Evolutionary conservation across 148 eudicot species (phyloP).

Genomic region (Vaccinium myrtillus): DNA sequence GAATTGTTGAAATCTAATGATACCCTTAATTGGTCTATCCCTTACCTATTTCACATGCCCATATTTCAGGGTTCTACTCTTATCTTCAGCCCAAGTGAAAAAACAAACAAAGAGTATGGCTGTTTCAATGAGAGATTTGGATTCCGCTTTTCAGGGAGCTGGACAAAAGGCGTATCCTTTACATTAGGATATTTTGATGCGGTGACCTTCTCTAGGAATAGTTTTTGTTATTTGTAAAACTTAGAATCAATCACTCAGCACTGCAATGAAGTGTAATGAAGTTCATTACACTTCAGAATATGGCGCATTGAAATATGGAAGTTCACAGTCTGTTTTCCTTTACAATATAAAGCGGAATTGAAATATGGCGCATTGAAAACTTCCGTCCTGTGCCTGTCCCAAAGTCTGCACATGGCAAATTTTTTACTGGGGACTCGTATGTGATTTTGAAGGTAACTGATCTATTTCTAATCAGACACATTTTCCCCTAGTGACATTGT

Average conservation of each 20-base stretch:
- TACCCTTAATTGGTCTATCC: slow-evolving; percentile 14
- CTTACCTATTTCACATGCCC: slow-evolving; percentile 11
- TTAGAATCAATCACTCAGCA: slow-evolving; percentile 3
- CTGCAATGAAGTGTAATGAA: neutral
- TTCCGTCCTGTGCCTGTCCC: slow-evolving; percentile 66
- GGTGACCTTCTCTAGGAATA: neutral
- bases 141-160: slow-evolving; percentile 87
- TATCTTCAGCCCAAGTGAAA: slow-evolving; percentile 18
- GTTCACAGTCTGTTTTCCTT: slow-evolving; percentile 35
- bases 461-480: slow-evolving; percentile 1
- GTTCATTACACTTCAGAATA: too few species aligned
- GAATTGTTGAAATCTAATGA: slow-evolving; percentile 18
- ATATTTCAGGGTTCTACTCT: slow-evolving; percentile 26
- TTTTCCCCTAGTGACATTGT: neutral
- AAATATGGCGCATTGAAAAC: slow-evolving; percentile 94
- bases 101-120: slow-evolving; percentile 47
- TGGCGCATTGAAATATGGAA: too few species aligned
- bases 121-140: slow-evolving; percentile 84
- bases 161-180: slow-evolving; percentile 99
- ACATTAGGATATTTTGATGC: neutral
- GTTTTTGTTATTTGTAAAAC: neutral
- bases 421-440: slow-evolving; percentile 81
- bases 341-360: slow-evolving; percentile 65
- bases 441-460: slow-evolving; percentile 66
- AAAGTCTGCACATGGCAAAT: slow-evolving; percentile 72